Evolutionary conservation across 192 early-diverging fungal genomes (phyloP), one percentile per base, ranked within the genome.

Genomic region (Jimgerdemannia flammicorona): DNA sequence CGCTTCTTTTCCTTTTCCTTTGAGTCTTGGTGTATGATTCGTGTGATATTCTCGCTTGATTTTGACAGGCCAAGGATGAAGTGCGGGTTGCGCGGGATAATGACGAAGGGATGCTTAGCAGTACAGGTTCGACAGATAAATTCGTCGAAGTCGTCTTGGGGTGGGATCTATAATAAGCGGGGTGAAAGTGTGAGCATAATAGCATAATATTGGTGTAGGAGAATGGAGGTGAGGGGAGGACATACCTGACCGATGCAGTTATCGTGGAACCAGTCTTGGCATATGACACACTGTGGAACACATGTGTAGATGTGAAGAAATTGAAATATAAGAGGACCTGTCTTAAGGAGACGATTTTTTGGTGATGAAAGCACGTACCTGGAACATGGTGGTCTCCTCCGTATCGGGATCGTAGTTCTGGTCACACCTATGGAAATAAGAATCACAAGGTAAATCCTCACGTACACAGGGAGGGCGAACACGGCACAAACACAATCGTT

Each of bases 251-350:
- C 90, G 66, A 95, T 91, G 70, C 93, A 94, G 4, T 78, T 80
- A 44, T 91, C 88, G 77, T 93, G 92, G 74, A 85, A 92, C 95
- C 93, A 95, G 80, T 95, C 95, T 76, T 95, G 91, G 80, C 97
- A 98, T 1, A 93, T 67, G 29, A 90, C 80, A 74, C 97, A 98
- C 84, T 97, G 91, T 9, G 90, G 73, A 67, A 39, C 20, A 43
- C 17, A 39, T 44, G 40, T n/a, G 11, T 40, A n/a, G 14, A 29
- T 2, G 40, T 65, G 39, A 71, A 29, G 17, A 68, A 2, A 64
- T 6, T 59, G 49, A 59, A n/a, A 42, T 67, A 4, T 39, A 19
- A 8, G 64, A 29, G 29, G 29, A 29, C 29, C n/a, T 11, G 14
- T 54, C 6, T 59, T 59, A 59, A 10, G 14, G 14, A 59, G 6